A percentile compares a stretch with the other conserved stretches of the same genome.
Evolutionary conservation across 2,329 filamentous ascomycete genomes (phyloP).

Genomic region (Thermothelomyces thermophilus): DNA sequence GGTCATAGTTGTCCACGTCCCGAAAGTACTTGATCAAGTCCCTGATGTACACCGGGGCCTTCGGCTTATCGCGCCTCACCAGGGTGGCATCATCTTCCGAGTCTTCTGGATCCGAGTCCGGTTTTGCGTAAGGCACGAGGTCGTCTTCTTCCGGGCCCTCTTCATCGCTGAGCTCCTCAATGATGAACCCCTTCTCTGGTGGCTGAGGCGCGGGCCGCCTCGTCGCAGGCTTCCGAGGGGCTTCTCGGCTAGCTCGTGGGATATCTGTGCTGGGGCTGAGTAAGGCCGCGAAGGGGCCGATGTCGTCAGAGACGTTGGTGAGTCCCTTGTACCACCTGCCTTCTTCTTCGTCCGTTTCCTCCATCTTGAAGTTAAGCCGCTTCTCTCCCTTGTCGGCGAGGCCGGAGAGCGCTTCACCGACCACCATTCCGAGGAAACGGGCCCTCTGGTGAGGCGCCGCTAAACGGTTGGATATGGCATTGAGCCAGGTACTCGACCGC

Average conservation of each 20-base stretch:
- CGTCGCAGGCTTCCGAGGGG: slow-evolving; percentile 24
- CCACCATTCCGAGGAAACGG: slow-evolving; percentile 79
- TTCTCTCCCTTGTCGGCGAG: slow-evolving; percentile 63
- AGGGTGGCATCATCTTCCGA: slow-evolving; percentile 89
- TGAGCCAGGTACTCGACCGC: slow-evolving; percentile 67
- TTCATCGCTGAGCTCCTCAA: slow-evolving; percentile 54
- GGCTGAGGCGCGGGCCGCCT: slow-evolving; percentile 26
- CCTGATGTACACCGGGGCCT: slow-evolving; percentile 82
- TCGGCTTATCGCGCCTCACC: slow-evolving; percentile 74
- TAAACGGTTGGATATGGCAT: slow-evolving; percentile 77
- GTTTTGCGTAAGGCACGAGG: slow-evolving; percentile 73
- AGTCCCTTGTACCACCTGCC: slow-evolving; percentile 69
- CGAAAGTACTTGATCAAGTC: slow-evolving; percentile 74
- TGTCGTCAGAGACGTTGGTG: slow-evolving; percentile 52
- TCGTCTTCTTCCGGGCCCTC: slow-evolving; percentile 59
- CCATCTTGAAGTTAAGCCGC: slow-evolving; percentile 74
- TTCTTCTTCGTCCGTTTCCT: slow-evolving; percentile 68
- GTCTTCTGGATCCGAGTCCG: slow-evolving; percentile 81
- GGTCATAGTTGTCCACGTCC: slow-evolving; percentile 77
- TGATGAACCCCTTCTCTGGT: slow-evolving; percentile 42
- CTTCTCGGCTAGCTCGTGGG: slow-evolving; percentile 14
- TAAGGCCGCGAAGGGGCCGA: slow-evolving; percentile 53
- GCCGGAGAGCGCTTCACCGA: slow-evolving; percentile 65
- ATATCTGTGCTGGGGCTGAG: slow-evolving; percentile 22
- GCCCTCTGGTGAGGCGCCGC: slow-evolving; percentile 67